Evolutionary conservation across 306 rosid genomes (phyloP), one percentile per base, ranked within the genome.

Genomic region (Cucurbita pepo): DNA sequence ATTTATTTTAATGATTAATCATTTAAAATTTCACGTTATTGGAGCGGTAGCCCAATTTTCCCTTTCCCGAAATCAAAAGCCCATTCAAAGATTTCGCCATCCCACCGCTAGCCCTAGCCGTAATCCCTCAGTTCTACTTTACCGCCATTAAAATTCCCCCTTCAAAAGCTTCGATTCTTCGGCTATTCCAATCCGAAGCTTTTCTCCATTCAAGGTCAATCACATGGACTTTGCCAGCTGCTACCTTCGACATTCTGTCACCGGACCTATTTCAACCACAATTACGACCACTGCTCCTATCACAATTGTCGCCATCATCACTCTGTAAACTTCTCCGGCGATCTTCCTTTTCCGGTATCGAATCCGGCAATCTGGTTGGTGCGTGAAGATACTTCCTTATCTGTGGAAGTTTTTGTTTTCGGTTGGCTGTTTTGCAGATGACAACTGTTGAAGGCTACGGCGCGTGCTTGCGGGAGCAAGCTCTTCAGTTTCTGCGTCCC

Each of bases 401-500:
- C 41, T 8, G 16, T 6, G 76, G 10, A 43, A 43, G 3, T 56
- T 57, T 34, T 16, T 16, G 57, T 16, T 74, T 8, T 21, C 38
- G 47, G 47, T 48, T 34, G 58, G 77, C n/a, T 47, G n/a, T 59
- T 47, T 59, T 47, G 19, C 4, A 30, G 57, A 74, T 47, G 71
- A 64, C 71, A 43, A 71, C 67, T 25, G 64, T 85, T 77, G 81
- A 82, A 75, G 84, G 82, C 83, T 82, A 61, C 50, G 78, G 60
- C 54, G 66, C 74, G 37, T 83, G 81, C 80, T 72, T 81, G 79
- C 75, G 78, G 34, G 82, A 81, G 25, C 72, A 80, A 40, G n/a
- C 66, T 77, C 77, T 84, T 72, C 88, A 83, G 61, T 57, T 83
- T 76, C 85, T 78, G 78, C 82, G 83, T 76, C 81, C 83, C 75